phyloP scores from a whole-genome alignment of 345 rosid species.

The Boechera retrofracta region DNA sequence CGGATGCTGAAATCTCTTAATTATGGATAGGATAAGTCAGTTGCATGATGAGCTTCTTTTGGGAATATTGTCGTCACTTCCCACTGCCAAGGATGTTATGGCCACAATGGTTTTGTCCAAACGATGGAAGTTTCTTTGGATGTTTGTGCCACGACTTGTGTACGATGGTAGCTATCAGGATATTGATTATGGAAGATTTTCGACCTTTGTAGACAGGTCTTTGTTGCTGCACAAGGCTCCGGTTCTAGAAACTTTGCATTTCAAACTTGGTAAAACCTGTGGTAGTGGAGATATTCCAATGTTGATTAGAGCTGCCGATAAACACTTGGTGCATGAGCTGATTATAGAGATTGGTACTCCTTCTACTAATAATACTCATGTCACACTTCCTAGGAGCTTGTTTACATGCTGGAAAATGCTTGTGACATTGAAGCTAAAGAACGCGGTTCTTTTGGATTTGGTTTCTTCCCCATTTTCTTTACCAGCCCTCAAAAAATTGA shows the following conservation, averaged over 20 bases:
- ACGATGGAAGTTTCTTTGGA: constrained; percentile 21
- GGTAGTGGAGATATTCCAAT: not conserved
- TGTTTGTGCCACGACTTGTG: not conserved
- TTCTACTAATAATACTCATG: too few relatives aligned
- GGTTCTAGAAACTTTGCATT: not conserved
- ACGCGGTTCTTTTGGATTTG: not conserved
- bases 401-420: not conserved
- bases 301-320: not conserved
- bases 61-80: not conserved
- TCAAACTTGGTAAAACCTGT: not conserved
- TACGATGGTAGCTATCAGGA: not conserved
- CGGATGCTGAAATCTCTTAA: not conserved
- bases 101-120: constrained; percentile 19
- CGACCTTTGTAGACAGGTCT: constrained; percentile 4
- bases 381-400: constrained; percentile 3
- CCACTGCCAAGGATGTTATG: not conserved
- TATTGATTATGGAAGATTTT: not conserved
- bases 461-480: not conserved
- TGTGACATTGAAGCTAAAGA: not conserved
- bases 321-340: not conserved
- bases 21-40: constrained; percentile 10
- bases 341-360: not conserved
- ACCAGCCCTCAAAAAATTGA: constrained; percentile 7
- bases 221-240: constrained; percentile 11
- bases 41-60: constrained; percentile 7